Base-by-base conservation (phyloP, 768 basidiomycete species). In the Macrolepiota fuliginosa region DNA sequence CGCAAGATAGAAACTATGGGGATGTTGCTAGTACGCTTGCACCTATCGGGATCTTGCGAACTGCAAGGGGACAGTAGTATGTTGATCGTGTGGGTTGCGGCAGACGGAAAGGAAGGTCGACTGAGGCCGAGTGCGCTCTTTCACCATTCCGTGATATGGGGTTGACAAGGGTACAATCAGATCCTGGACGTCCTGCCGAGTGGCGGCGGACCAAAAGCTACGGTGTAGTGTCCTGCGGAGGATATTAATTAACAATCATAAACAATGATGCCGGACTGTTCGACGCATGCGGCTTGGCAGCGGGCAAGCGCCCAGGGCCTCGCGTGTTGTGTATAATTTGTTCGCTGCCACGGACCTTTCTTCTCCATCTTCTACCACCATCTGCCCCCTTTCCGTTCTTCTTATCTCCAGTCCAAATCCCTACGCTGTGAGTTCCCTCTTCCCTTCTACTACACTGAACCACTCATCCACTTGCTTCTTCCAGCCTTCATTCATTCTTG, bases 301-400 rank as follows among this genome's bases (percentile, higher is more conserved):
- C 40, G 13, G n/a, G n/a, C 12, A 42, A 49, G 46, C 19, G 46
- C n/a, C 36, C 56, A 58, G 45, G 56, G 56, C 46, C 22, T 24
- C 42, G 36, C 52, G 32, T 53, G 47, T 58, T 58, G 57, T 58
- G 46, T 35, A 17, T 29, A 50, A 58, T 58, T 58, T 58, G 57
- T 29, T 32, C 19, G n/a, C 22, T 54, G 53, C 29, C 22, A 39
- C 17, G 13, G 24, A 2, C 5, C 35, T 35, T 45, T 19, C 22
- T 47, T 19, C 22, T 47, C 17, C 40, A 12, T 32, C 32, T 45
- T 36, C 40, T 11, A 32, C 51, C 22, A 29, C 40, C 52, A 45
- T 29, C 42, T 12, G n/a, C 52, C 37, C 2, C 25, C 40, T 51
- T 12, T 35, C 29, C 29, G 24, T 42, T 42, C n/a, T n/a, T n/a